Evolutionary conservation across 768 basidiomycete genomes (phyloP).

Genomic region (Cystofilobasidium macerans): DNA sequence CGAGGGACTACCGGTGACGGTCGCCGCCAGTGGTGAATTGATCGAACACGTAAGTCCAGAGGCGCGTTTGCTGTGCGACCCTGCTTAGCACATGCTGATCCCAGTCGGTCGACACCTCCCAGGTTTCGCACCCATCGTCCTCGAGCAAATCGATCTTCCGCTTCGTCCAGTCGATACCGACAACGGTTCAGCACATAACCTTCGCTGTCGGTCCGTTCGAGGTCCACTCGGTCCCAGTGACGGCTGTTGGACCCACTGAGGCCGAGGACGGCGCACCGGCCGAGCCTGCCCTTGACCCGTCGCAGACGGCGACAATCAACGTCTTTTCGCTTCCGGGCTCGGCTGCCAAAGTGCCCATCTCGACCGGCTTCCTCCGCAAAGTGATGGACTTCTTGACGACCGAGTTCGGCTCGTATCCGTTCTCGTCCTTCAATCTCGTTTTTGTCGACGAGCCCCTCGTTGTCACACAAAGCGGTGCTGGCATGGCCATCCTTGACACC

Average conservation of each 20-base stretch:
- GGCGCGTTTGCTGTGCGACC: no score
- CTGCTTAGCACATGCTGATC: no score
- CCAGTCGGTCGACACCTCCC: background rate
- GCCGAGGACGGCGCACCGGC: slow-evolving; percentile 1
- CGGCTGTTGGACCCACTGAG: slow-evolving; percentile 42
- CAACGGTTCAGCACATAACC: slow-evolving; percentile 90
- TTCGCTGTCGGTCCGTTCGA: slow-evolving; percentile 95
- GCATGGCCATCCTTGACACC: slow-evolving; percentile 62
- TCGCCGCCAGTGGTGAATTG: slow-evolving; percentile 87
- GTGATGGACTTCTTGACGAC: slow-evolving; percentile 87
- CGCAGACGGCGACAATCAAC: slow-evolving; percentile 48
- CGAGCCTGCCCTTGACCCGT: slow-evolving; percentile 12
- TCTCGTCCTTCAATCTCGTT: slow-evolving; percentile 77
- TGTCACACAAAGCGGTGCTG: slow-evolving; percentile 73
- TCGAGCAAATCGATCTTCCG: slow-evolving; percentile 90
- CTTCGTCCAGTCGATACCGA: slow-evolving; percentile 72
- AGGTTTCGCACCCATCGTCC: slow-evolving; percentile 89
- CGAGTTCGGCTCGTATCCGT: slow-evolving; percentile 92
- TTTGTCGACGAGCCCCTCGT: slow-evolving; percentile 81
- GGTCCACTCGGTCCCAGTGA: slow-evolving; percentile 43
- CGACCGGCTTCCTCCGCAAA: slow-evolving; percentile 64
- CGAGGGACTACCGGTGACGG: slow-evolving; percentile 60
- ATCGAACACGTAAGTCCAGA: slow-evolving; percentile 68
- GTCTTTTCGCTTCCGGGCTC: slow-evolving; percentile 88
- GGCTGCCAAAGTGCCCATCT: slow-evolving; percentile 56